Evolutionary conservation across 2,329 filamentous ascomycete species (phyloP).

Genomic region (Penicillium sp.): DNA sequence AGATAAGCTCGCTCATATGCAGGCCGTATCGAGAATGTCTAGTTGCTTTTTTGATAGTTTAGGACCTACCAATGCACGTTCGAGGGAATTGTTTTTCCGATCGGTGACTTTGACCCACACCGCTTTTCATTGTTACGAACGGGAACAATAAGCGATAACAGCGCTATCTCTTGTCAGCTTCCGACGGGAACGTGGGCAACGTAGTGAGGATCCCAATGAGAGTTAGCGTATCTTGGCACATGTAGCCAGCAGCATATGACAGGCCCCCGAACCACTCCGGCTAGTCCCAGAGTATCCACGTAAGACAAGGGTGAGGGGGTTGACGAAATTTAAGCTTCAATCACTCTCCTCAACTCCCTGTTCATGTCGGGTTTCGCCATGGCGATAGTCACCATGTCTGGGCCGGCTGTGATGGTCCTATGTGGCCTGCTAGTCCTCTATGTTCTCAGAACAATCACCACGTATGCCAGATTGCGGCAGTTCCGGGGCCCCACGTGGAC

Average conservation of each 20-base stretch:
- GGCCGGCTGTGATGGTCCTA: slow-evolving; percentile 7
- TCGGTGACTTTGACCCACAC: not conserved
- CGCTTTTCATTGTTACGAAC: not conserved
- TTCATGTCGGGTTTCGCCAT: slow-evolving; percentile 6
- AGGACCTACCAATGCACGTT: not conserved
- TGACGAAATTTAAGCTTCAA: not conserved
- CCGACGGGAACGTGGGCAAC: not conserved
- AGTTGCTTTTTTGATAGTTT: not conserved
- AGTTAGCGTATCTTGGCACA: not conserved
- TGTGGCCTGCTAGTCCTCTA: slow-evolving; percentile 20
- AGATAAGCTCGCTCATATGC: not conserved
- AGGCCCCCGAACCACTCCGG: slow-evolving; percentile 1
- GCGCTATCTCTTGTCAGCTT: not conserved
- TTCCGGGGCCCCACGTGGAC: slow-evolving; percentile 23
- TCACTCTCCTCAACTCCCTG: slow-evolving; percentile 7
- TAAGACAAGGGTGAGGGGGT: slow-evolving; percentile 4
- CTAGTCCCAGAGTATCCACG: not conserved
- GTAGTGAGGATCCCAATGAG: not conserved
- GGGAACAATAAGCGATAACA: no score
- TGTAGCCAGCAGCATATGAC: not conserved
- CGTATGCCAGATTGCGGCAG: slow-evolving; percentile 19
- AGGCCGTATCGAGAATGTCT: not conserved
- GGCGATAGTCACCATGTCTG: slow-evolving; percentile 4
- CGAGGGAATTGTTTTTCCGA: not conserved
- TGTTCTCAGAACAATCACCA: slow-evolving; percentile 10